These are phyloP conservation scores for Ceriops zippeliana DNA, from an alignment of 345 rosid genomes.

Conservation along the genomic window DNA sequence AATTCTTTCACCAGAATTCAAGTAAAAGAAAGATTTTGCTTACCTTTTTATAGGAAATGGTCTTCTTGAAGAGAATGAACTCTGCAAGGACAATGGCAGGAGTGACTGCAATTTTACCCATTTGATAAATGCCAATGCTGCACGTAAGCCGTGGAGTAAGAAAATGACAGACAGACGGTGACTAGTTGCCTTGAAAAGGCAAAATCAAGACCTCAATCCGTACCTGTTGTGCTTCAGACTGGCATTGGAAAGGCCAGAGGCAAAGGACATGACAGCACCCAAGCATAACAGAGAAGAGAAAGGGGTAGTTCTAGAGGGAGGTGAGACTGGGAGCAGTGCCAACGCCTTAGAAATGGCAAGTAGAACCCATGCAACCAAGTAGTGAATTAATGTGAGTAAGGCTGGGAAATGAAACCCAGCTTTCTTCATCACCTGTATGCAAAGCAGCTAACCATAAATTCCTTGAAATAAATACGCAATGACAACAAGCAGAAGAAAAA, in stretches of 20 bases:
- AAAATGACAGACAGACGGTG: constrained; percentile 1
- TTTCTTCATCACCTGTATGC: constrained; percentile 69
- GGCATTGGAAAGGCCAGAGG: constrained; percentile 92
- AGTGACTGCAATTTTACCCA: constrained; percentile 97
- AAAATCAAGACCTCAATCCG: not conserved
- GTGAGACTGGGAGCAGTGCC: constrained; percentile 74
- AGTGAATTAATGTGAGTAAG: constrained; percentile 79
- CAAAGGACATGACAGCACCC: constrained; percentile 89
- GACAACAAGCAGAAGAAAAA: not conserved
- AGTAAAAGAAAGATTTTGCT: no score
- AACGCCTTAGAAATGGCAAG: constrained; percentile 69
- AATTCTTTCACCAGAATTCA: not conserved
- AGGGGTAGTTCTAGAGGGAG: constrained; percentile 81
- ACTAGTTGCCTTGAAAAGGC: not conserved
- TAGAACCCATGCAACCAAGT: constrained; percentile 70
- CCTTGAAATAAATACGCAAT: not conserved
- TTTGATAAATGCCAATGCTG: constrained; percentile 96
- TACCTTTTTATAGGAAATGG: constrained; percentile 64
- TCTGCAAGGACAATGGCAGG: constrained; percentile 89
- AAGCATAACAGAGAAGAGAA: constrained; percentile 70
- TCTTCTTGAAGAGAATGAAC: constrained; percentile 62
- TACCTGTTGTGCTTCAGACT: constrained; percentile 89
- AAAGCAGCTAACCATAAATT: not conserved
- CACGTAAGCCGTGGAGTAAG: constrained; percentile 20
- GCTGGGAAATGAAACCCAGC: constrained; percentile 86